Evolutionary conservation across 208 protist species (phyloP).

Genomic region (Leishmania lainsoni): DNA sequence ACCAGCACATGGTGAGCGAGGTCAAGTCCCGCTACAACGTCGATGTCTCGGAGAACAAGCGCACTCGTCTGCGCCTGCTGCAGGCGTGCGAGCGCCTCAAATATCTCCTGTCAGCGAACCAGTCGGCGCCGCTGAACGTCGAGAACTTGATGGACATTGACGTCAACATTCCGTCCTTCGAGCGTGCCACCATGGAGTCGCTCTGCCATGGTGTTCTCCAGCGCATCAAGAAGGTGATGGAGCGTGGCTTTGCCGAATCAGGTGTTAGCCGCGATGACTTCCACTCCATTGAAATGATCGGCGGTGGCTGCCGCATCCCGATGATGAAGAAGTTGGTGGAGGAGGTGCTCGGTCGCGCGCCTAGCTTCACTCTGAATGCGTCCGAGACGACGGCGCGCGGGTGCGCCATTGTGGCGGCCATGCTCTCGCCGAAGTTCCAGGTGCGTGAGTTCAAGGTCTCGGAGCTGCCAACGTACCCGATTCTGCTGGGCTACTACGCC

Average conservation of each 20-base stretch:
- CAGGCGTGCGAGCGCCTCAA: slow-evolving; percentile 89
- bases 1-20: slow-evolving; percentile 72
- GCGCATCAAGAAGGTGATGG: slow-evolving; percentile 57
- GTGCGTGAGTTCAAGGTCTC: slow-evolving; percentile 85
- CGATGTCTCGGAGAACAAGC: slow-evolving; percentile 84
- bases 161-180: slow-evolving; percentile 81
- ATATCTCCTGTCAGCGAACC: slow-evolving; percentile 91
- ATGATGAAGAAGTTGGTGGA: slow-evolving; percentile 78
- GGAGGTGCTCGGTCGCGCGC: slow-evolving; percentile 58
- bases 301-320: slow-evolving; percentile 91
- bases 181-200: slow-evolving; percentile 76
- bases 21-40: slow-evolving; percentile 90
- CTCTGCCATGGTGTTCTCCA: slow-evolving; percentile 50
- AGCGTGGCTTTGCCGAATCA: slow-evolving; percentile 59
- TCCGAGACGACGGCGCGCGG: slow-evolving; percentile 89
- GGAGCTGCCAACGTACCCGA: slow-evolving; percentile 77
- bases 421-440: slow-evolving; percentile 91
- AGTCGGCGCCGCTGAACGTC: slow-evolving; percentile 76
- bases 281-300: slow-evolving; percentile 91
- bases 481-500: slow-evolving; percentile 81
- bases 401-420: slow-evolving; percentile 82
- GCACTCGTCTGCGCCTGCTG: slow-evolving; percentile 79
- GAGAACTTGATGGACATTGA: slow-evolving; percentile 94
- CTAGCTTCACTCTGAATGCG: slow-evolving; percentile 90
- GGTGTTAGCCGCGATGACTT: slow-evolving; percentile 49